Conservation (phyloP, 116 monocot genomes). For the Iris pallida region DNA sequence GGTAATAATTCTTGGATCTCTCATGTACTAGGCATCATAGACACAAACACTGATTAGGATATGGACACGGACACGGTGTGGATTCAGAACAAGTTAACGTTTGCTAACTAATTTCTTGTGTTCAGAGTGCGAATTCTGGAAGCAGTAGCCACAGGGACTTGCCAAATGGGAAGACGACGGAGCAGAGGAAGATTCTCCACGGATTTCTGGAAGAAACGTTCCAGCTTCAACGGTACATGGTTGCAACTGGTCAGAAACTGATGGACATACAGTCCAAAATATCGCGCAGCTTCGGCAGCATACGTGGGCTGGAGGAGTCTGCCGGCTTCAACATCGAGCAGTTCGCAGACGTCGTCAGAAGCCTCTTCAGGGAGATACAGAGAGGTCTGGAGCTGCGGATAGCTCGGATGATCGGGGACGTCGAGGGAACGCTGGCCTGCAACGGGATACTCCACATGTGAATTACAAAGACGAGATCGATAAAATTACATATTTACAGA, state of each 20-base stretch:
- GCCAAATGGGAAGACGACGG: conserved; percentile 6
- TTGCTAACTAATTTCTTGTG: no score
- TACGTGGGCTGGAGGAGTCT: conserved; percentile 19
- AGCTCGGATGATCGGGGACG: conserved; percentile 67
- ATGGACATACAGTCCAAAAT: conserved; percentile 69
- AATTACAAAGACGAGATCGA: background rate
- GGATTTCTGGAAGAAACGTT: conserved; percentile 81
- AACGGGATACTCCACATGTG: conserved; percentile 47
- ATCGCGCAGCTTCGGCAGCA: conserved; percentile 9
- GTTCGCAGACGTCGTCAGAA: conserved; percentile 54
- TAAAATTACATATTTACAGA: no score
- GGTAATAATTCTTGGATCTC: conserved; percentile 46
- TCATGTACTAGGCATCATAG: background rate
- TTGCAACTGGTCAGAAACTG: conserved; percentile 88
- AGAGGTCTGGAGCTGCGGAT: conserved; percentile 69
- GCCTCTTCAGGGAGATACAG: conserved; percentile 80
- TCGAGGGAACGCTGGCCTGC: conserved; percentile 71
- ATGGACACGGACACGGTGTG: no score
- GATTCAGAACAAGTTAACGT: conserved; percentile 3
- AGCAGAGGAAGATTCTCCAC: conserved; percentile 39
- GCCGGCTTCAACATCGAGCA: conserved; percentile 53
- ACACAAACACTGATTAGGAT: conserved; percentile 20
- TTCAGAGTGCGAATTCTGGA: no score
- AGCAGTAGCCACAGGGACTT: no score
- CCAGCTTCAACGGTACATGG: conserved; percentile 75